phyloP scores from a whole-genome alignment of 2,329 filamentous ascomycete genomes.

The Colletotrichum sp. region DNA sequence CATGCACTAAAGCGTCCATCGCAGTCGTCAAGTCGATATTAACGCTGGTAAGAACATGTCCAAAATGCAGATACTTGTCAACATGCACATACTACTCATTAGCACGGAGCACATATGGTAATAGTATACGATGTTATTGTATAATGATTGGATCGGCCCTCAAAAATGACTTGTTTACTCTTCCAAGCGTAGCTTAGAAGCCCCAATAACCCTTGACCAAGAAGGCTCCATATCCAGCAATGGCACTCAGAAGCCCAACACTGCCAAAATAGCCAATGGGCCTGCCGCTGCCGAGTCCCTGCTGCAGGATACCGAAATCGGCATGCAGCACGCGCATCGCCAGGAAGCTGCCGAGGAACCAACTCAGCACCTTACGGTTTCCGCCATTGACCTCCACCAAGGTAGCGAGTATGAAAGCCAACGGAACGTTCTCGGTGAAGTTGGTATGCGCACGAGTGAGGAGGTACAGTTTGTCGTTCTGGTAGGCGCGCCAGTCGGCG shows the following conservation, averaged over 20 bases:
- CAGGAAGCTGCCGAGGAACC: background rate
- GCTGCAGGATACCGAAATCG: background rate
- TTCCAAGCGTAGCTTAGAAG: background rate
- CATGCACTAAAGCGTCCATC: background rate
- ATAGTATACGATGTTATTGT: background rate
- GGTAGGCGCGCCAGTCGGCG: background rate
- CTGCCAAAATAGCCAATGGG: background rate
- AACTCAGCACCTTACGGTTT: background rate
- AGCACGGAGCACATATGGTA: background rate
- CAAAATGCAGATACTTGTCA: background rate
- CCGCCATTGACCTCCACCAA: conserved; percentile 3
- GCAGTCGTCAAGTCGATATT: background rate
- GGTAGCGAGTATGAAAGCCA: background rate
- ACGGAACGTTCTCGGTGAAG: conserved; percentile 1
- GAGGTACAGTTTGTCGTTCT: background rate
- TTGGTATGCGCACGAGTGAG: conserved; percentile 1
- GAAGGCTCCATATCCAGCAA: background rate
- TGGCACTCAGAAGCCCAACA: background rate
- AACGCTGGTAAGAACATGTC: background rate
- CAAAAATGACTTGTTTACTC: background rate
- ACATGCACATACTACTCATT: background rate
- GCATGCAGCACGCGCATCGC: background rate
- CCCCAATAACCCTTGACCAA: conserved; percentile 11
- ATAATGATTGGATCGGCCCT: background rate
- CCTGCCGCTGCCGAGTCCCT: background rate